phyloP scores from a whole-genome alignment of 371 early-diverging fungal genomes.

The Mortierella sp. region DNA sequence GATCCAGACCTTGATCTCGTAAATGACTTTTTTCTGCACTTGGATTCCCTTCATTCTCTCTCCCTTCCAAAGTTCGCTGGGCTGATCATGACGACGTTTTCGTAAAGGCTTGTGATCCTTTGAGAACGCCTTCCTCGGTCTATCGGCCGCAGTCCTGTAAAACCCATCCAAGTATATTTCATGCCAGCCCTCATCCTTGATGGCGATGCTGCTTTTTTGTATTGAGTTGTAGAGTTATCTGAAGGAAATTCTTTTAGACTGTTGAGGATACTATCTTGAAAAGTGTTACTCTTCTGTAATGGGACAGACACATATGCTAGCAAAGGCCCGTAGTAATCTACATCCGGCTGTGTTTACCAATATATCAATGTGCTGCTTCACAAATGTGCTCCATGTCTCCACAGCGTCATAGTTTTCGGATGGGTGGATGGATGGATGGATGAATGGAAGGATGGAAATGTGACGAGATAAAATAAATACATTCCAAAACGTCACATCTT shows the following conservation, averaged over 20 bases:
- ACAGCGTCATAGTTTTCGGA: too few relatives aligned
- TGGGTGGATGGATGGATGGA: too few relatives aligned
- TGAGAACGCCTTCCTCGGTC: conserved; percentile 21
- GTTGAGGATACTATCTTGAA: conserved; percentile 44
- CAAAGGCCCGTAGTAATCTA: conserved; percentile 63
- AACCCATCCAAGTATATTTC: conserved; percentile 63
- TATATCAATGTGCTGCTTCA: too few relatives aligned
- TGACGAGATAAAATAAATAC: too few relatives aligned
- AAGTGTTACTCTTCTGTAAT: conserved; percentile 44
- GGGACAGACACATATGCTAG: conserved; percentile 57
- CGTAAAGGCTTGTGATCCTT: conserved; percentile 21
- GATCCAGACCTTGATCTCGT: conserved; percentile 23
- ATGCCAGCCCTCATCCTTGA: conserved; percentile 74
- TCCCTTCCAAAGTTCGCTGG: background rate
- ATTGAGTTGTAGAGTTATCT: conserved; percentile 58
- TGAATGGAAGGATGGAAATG: too few relatives aligned
- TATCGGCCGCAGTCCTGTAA: conserved; percentile 45
- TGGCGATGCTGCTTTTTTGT: conserved; percentile 6
- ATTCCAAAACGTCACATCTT: too few relatives aligned
- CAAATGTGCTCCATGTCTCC: too few relatives aligned
- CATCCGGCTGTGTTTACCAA: conserved; percentile 43
- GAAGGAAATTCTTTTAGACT: conserved; percentile 64
- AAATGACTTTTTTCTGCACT: conserved; percentile 5
- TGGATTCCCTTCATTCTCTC: background rate
- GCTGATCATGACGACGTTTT: background rate